Evolutionary conservation across 179 eudicot species (phyloP).

Genomic region (Beta lomatogona): DNA sequence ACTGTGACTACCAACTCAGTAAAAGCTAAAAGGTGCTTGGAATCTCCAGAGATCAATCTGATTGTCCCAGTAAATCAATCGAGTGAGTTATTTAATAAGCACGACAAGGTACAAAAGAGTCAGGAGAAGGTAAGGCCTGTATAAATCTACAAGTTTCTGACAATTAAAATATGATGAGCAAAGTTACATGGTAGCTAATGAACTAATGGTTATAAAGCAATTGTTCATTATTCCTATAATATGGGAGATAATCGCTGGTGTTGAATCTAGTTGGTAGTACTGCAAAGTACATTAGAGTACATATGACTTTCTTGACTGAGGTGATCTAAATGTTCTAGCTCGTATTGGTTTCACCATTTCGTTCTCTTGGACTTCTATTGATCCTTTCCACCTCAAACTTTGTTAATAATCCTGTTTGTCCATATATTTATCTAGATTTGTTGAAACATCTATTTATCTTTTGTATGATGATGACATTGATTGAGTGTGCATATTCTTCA

Average conservation of each 20-base stretch:
- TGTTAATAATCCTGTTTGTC: neutral
- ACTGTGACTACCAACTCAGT: neutral
- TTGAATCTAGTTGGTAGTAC: neutral
- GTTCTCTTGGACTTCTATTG: neutral
- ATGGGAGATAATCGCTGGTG: neutral
- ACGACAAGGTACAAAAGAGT: neutral
- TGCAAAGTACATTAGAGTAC: neutral
- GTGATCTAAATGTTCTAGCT: neutral
- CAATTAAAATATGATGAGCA: neutral
- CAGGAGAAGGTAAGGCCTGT: slow-evolving; percentile 15
- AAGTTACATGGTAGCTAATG: neutral
- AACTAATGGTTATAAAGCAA: neutral
- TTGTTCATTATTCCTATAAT: neutral
- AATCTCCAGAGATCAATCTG: slow-evolving; percentile 3
- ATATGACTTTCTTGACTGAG: neutral
- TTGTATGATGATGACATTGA: neutral
- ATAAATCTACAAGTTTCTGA: neutral
- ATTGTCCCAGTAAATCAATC: slow-evolving; percentile 2
- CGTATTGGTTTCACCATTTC: neutral
- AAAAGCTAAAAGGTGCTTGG: neutral
- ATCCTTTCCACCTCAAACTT: neutral
- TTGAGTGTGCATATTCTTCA: neutral
- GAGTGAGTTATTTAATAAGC: neutral
- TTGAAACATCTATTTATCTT: neutral
- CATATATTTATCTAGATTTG: neutral